Percentiles rank a stretch among this genome's conserved stretches.
Conservation (phyloP, 768 basidiomycete genomes). For the Tephrocybe sp. region DNA sequence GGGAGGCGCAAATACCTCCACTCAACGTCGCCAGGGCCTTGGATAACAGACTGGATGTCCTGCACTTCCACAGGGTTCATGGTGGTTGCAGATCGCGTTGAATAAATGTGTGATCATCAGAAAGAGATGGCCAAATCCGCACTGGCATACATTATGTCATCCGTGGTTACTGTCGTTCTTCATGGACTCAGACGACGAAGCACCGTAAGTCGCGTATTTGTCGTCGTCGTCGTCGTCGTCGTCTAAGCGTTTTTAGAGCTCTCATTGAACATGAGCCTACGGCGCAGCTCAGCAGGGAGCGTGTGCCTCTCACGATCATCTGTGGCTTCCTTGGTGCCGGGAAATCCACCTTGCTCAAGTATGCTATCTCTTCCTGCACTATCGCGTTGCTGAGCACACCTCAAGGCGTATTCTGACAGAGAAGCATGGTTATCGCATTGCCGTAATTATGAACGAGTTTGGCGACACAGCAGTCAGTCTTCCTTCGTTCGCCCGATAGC, state of each 20-base stretch:
- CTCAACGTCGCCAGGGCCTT: constrained; percentile 80
- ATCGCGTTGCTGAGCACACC: neutral
- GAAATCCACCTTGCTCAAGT: constrained; percentile 90
- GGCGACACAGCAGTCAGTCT: constrained; percentile 86
- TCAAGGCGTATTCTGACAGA: constrained; percentile 87
- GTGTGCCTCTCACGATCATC: constrained; percentile 89
- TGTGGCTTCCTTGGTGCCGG: constrained; percentile 95
- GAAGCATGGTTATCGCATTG: constrained; percentile 92
- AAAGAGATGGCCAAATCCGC: neutral
- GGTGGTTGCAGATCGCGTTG: constrained; percentile 4
- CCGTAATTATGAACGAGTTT: constrained; percentile 98
- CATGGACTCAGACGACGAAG: constrained; percentile 57
- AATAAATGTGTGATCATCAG: neutral
- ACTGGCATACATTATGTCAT: constrained; percentile 9
- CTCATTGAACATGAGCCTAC: constrained; percentile 24
- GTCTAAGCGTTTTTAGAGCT: constrained; percentile 11
- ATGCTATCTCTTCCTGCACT: constrained; percentile 18
- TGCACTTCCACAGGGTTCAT: constrained; percentile 26
- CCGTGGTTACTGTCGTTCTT: neutral
- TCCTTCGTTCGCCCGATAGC: neutral
- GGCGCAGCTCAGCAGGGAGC: constrained; percentile 6
- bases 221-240: neutral
- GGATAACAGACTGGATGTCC: constrained; percentile 58
- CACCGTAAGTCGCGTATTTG: constrained; percentile 41
- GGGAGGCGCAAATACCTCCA: constrained; percentile 61